Evolutionary conservation across 1,284 basidiomycete species (phyloP), one percentile per base, ranked within the genome.

Genomic region (Ganoderma sinense): DNA sequence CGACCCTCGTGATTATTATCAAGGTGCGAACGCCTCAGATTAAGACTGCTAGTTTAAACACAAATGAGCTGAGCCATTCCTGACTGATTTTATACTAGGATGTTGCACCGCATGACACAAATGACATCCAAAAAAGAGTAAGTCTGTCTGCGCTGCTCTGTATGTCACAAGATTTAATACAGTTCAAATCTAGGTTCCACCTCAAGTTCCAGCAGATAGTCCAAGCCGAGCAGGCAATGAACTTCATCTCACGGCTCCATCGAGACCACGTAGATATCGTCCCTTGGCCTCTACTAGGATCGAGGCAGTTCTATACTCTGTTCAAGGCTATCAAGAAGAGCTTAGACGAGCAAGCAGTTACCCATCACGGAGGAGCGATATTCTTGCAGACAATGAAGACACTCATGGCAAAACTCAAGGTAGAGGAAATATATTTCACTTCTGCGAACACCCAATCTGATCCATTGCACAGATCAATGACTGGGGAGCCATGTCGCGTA

Each of bases 401-500:
- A 0, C 74, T 91, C 51, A 91, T 91, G 89, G 89, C 89, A 5
- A 91, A 91, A 68, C 74, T 91, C 61, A 91, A 91, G 84, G 89
- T 87, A 48, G 11, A 26, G 20, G 4, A 10, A 5, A 36, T n/a
- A n/a, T 20, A 31, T 23, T 60, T 40, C 16, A 60, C 11, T 23
- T 36, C 11, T 61, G 53, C 16, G 2, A 56, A 20, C 29, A 16
- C 18, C 45, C 20, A 41, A 18, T 6, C n/a, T 31, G 68, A 62
- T 72, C 3, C 39, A 18, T 58, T 40, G n/a, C 43, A 62, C 62
- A 89, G 89, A 85, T 85, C 0, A 90, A 90, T 58, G 89, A 90
- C 68, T 90, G 89, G 89, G 87, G 88, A 14, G 83, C 89, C 2
- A 79, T 90, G 53, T 88, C 88, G 64, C 88, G 89, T 90, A 73